These are phyloP conservation scores for Populus davidiana DNA, from an alignment of 345 rosid genomes.

Conservation along the genomic window DNA sequence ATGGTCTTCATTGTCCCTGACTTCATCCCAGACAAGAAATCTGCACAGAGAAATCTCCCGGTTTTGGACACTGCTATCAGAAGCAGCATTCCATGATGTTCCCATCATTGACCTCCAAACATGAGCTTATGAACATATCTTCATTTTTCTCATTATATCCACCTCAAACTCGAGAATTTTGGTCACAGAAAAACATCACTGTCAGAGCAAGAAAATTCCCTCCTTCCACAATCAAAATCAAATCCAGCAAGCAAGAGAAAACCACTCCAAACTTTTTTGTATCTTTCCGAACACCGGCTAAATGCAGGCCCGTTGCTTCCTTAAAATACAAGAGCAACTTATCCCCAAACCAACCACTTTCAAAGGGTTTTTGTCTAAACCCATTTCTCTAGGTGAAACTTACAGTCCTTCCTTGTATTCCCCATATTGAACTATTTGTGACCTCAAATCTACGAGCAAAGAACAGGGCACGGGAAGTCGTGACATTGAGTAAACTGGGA, in stretches of 20 bases:
- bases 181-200: not conserved
- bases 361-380: not conserved
- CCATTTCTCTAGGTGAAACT: not conserved
- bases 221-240: not conserved
- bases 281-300: not conserved
- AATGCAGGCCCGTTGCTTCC: not conserved
- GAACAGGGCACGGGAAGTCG: not conserved
- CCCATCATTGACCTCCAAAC: not conserved
- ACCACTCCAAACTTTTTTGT: not conserved
- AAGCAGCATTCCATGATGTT: too few relatives aligned
- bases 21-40: too few relatives aligned
- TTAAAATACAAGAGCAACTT: not conserved
- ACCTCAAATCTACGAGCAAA: not conserved
- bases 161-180: not conserved
- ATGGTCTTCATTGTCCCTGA: too few relatives aligned
- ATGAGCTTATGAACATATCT: too few relatives aligned
- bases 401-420: not conserved
- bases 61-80: too few relatives aligned
- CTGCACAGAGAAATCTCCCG: too few relatives aligned
- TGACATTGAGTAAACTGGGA: not conserved
- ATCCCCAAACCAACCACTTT: not conserved
- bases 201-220: not conserved
- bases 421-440: not conserved
- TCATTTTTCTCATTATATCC: not conserved
- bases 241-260: not conserved